These are phyloP conservation scores for Rhytidiadelphus loreus DNA, from an alignment of 225 moss, liverwort and hornwort genomes.

Conservation along the genomic window DNA sequence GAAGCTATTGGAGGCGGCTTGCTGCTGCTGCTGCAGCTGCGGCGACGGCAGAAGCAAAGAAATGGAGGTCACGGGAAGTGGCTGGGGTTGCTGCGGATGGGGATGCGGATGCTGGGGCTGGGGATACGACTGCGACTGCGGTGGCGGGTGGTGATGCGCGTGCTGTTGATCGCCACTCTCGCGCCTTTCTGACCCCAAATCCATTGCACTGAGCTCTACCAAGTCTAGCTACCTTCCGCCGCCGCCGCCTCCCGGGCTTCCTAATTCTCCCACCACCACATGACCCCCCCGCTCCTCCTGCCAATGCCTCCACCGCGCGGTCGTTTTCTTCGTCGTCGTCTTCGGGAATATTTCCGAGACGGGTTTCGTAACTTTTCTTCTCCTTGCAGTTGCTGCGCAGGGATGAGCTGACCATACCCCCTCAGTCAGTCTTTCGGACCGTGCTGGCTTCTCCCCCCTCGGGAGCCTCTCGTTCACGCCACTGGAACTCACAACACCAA, in stretches of 20 bases:
- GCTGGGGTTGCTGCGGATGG: background rate
- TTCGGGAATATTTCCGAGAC: background rate
- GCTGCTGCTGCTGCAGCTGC: conserved; percentile 8
- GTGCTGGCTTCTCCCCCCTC: background rate
- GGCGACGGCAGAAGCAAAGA: conserved; percentile 11
- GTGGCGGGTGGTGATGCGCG: background rate
- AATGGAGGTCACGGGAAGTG: conserved; percentile 1
- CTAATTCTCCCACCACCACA: conserved; percentile 51
- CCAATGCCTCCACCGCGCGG: conserved; percentile 5
- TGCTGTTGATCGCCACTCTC: conserved; percentile 37
- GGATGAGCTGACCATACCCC: conserved; percentile 43
- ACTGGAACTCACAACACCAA: background rate
- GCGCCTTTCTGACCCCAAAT: conserved; percentile 29
- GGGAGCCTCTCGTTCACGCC: background rate
- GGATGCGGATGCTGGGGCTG: background rate
- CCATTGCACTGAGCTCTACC: conserved; percentile 17
- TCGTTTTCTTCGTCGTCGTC: background rate
- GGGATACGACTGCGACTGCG: background rate
- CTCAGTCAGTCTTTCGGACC: conserved; percentile 7
- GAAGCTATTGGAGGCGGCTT: conserved; percentile 4
- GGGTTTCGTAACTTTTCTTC: background rate
- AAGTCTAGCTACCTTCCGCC: background rate
- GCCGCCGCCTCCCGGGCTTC: conserved; percentile 10
- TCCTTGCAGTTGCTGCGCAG: background rate
- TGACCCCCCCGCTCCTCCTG: conserved; percentile 12